A percentile compares a stretch with the other conserved stretches of the same genome.
Conservation (phyloP, 2,329 filamentous ascomycete species). For the Fonsecaea pugnacius region DNA sequence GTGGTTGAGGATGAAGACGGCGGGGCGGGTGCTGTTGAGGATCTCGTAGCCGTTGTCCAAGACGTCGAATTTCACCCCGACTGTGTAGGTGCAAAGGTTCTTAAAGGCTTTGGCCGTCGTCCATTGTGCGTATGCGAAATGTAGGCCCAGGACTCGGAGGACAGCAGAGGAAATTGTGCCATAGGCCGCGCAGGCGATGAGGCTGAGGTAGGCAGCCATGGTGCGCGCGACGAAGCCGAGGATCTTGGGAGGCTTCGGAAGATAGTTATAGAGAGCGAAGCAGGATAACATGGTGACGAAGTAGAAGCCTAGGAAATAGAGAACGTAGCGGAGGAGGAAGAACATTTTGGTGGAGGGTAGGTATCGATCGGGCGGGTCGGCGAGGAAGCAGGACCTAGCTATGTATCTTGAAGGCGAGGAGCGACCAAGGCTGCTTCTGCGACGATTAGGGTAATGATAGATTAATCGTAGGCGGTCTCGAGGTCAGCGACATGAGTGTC, state of each 20-base stretch:
- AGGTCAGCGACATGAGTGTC: slow-evolving; percentile 13
- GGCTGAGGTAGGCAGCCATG: slow-evolving; percentile 51
- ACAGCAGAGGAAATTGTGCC: slow-evolving; percentile 75
- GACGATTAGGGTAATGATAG: slow-evolving; percentile 5
- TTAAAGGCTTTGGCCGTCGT: slow-evolving; percentile 78
- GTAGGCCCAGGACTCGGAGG: slow-evolving; percentile 68
- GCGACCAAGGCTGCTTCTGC: not conserved
- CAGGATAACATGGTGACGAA: slow-evolving; percentile 63
- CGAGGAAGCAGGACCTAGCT: slow-evolving; percentile 3
- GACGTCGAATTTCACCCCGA: slow-evolving; percentile 75
- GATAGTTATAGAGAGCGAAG: slow-evolving; percentile 50
- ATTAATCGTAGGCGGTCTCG: not conserved
- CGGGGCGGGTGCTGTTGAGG: slow-evolving; percentile 71
- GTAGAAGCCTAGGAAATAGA: slow-evolving; percentile 63
- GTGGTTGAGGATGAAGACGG: slow-evolving; percentile 92
- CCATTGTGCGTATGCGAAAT: slow-evolving; percentile 83
- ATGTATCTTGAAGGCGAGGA: not conserved
- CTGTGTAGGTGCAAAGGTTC: slow-evolving; percentile 72
- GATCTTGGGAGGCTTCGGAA: slow-evolving; percentile 42
- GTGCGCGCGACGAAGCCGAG: slow-evolving; percentile 54
- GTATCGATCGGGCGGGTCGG: not conserved
- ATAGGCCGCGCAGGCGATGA: slow-evolving; percentile 64
- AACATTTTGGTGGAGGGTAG: slow-evolving; percentile 30
- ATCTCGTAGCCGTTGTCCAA: slow-evolving; percentile 67
- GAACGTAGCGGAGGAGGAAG: slow-evolving; percentile 41